phyloP scores from a whole-genome alignment of 2,329 filamentous ascomycete species.

The Penicillium brasilianum region DNA sequence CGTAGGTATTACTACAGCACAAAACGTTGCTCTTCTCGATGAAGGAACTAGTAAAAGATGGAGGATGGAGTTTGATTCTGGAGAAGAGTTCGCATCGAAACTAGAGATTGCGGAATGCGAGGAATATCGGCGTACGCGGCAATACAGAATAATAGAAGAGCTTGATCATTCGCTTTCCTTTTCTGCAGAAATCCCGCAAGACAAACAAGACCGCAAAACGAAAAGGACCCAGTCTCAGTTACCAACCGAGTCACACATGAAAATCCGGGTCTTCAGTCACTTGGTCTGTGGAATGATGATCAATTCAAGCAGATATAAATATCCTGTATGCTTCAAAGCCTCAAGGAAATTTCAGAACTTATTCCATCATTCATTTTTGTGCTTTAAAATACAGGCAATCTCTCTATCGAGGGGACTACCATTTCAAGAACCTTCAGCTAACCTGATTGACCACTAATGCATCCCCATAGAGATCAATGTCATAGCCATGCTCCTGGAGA shows the following conservation, averaged over 20 bases:
- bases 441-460: constrained; percentile 11
- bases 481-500: constrained; percentile 51
- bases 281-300: no score
- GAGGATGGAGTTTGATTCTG: background rate
- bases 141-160: no score
- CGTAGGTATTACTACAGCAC: constrained; percentile 6
- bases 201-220: no score
- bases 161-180: no score
- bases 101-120: no score
- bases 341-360: background rate
- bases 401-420: no score
- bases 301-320: no score
- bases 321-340: no score
- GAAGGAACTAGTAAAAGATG: constrained; percentile 10
- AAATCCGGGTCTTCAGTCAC: background rate
- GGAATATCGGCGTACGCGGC: no score
- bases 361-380: background rate
- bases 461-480: constrained; percentile 28
- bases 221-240: no score
- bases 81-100: no score
- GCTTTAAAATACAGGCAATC: background rate
- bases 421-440: background rate
- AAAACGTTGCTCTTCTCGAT: constrained; percentile 7
- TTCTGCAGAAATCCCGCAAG: no score
- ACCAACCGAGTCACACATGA: background rate